Percentiles rank a stretch among this genome's conserved stretches.
Evolutionary conservation across 257 asterid genomes (phyloP).

Genomic region (Jacaranda copaia): DNA sequence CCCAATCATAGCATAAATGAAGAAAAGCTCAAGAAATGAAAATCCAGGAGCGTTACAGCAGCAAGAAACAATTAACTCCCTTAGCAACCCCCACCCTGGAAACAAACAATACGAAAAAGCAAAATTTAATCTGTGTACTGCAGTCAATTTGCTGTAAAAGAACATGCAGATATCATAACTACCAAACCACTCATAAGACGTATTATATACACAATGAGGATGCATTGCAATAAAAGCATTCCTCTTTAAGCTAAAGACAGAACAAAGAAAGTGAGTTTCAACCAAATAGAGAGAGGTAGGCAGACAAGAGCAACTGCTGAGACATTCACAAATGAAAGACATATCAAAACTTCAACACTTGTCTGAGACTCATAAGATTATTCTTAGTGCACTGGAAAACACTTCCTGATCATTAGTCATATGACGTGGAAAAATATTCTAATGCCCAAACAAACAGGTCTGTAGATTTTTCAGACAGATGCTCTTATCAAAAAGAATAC

Average conservation of each 20-base stretch:
- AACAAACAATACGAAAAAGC: background rate
- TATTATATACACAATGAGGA: background rate
- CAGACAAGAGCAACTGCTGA: slow-evolving; percentile 9
- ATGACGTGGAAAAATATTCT: background rate
- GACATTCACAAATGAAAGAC: background rate
- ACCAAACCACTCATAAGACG: background rate
- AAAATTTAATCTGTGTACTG: background rate
- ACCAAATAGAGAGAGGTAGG: slow-evolving; percentile 21
- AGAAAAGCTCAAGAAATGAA: background rate
- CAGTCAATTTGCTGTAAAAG: slow-evolving; percentile 10
- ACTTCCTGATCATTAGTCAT: background rate
- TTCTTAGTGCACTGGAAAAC: background rate
- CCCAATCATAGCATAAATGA: background rate
- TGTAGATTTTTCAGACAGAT: background rate
- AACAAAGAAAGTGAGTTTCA: slow-evolving; percentile 8
- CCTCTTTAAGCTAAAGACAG: background rate
- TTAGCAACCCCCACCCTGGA: background rate
- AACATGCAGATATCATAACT: slow-evolving; percentile 4
- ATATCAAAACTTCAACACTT: slow-evolving; percentile 19
- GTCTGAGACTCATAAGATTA: slow-evolving; percentile 1
- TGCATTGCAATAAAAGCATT: background rate
- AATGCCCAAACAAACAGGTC: slow-evolving; percentile 6
- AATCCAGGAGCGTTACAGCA: background rate
- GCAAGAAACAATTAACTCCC: background rate
- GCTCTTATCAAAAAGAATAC: background rate